Conservation (phyloP, 352 stramenopile species). For the Globisporangium solare region DNA sequence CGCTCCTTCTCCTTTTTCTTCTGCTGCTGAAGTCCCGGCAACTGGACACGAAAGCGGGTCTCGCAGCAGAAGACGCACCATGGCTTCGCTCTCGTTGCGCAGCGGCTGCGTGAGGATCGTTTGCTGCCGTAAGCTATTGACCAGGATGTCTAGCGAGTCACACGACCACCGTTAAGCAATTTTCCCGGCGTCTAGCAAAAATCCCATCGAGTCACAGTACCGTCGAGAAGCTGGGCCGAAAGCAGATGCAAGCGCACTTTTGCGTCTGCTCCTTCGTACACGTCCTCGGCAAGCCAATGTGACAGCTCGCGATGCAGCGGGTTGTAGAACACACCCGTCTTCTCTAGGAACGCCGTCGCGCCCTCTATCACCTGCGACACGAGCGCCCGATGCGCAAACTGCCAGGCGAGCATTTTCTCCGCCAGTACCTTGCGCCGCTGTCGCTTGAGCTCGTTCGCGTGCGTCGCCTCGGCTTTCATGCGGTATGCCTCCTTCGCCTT, state of each 20-base stretch:
- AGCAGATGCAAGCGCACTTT: slow-evolving; percentile 35
- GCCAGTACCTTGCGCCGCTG: slow-evolving; percentile 36
- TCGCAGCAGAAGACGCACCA: slow-evolving; percentile 43
- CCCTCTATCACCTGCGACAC: slow-evolving; percentile 31
- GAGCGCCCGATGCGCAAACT: slow-evolving; percentile 39
- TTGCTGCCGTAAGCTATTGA: slow-evolving; percentile 37
- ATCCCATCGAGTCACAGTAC: slow-evolving; percentile 12
- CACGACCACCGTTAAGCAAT: not conserved
- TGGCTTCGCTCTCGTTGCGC: slow-evolving; percentile 34
- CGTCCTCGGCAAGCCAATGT: slow-evolving; percentile 33
- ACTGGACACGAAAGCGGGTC: slow-evolving; percentile 25
- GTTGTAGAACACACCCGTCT: slow-evolving; percentile 66
- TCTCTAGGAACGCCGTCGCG: slow-evolving; percentile 25
- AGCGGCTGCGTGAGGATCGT: slow-evolving; percentile 40
- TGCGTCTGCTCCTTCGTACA: slow-evolving; percentile 39
- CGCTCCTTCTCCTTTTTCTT: slow-evolving; percentile 10
- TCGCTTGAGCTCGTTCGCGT: slow-evolving; percentile 35
- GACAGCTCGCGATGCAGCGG: slow-evolving; percentile 43
- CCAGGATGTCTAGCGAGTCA: slow-evolving; percentile 33
- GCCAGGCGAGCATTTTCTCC: slow-evolving; percentile 57
- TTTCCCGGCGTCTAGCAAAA: not conserved
- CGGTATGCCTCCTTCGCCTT: slow-evolving; percentile 44
- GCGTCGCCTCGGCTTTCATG: slow-evolving; percentile 44
- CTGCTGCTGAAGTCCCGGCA: not conserved
- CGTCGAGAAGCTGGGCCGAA: slow-evolving; percentile 36